Base-by-base conservation (phyloP, 2,329 filamentous ascomycete genomes). In the Lecanicillium sp. region DNA sequence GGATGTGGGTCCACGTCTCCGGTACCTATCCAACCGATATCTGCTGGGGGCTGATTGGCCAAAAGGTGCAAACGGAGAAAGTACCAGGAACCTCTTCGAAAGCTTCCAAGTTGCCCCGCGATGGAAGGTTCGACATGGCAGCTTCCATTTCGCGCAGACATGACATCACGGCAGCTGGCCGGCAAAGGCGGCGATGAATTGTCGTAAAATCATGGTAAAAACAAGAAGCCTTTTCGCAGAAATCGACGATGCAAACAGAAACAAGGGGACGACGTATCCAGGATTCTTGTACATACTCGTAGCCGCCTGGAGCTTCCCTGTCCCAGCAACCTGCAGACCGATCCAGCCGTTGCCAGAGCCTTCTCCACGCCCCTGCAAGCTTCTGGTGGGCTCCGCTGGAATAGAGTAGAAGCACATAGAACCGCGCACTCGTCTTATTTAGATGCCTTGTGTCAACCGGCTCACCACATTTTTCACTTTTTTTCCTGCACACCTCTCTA, bases 391-490 rank as follows among this genome's bases (percentile, higher is more conserved):
- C 51, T 55, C 51, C 50, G 42, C 58, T 65, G 56, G 62, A 65
- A 65, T 51, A 57, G 54, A 56, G 54, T 58, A 60, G 62, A 65
- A 65, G 53, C 62, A 46, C 54, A 58, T 65, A 59, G 62, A 65
- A 65, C 53, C 49, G 53, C 47, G 52, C 53, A 55, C 42, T 54
- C 46, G 49, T 53, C 53, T 57, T 64, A 63, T 64, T 61, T 60
- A 62, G 57, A 51, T 52, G 45, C 51, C 38, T 52, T 50, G 35
- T 50, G 42, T 40, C 46, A 48, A 45, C 46, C 44, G 35, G 37
- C 45, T 38, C 43, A 48, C 32, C 39, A 9, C 32, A 5, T 12
- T 19, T 37, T 17, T 43, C 35, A 38, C 41, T 44, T 40, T 49
- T 51, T 51, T 48, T 44, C 48, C 48, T 46, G 50, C 51, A 58